Evolutionary conservation across 2,329 filamentous ascomycete species (phyloP), one percentile per base, ranked within the genome.

Genomic region (Botryotinia narcissicola): DNA sequence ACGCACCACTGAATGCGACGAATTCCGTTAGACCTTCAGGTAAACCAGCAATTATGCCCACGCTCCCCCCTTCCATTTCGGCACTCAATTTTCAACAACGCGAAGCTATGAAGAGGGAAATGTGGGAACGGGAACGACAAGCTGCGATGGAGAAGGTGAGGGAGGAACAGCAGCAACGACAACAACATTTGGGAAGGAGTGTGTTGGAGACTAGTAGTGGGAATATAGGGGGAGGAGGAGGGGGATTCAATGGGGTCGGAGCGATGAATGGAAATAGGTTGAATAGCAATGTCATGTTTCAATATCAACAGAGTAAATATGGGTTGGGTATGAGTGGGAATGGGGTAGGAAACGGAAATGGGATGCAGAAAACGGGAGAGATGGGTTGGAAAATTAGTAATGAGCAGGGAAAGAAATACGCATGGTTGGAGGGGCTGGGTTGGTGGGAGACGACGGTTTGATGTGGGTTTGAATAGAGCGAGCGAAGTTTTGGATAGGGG

Each of bases 81-180:
- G 25, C 61, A 12, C 35, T 72, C 8, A 66, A 84, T 74, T 84
- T 85, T 18, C 83, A 86, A 76, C 84, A 87, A 75, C 81, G 83
- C 46, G 85, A 86, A 76, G 83, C 83, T 9, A 83, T 86, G 82
- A 84, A 85, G 74, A 84, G 83, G 75, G 82, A 85, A 76, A 81
- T 82, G 32, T 81, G 84, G 57, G 84, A 87, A 72, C 78, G 82
- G 64, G 81, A 84, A 71, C 82, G 84, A 66, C 82, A 82, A 14
- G 83, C 84, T 60, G 79, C 79, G 4, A 35, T 79, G 57, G 77
- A 77, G 74, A 79, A 79, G 37, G 78, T 74, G 35, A 63, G 22
- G 10, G 66, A 46, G 14, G 22, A n/a, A 20, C 32, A 40, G 18
- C 8, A 44, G 29, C 40, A 62, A 42, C 18, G 35, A n/a, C 32